Evolutionary conservation across 2,329 filamentous ascomycete genomes (phyloP).

Genomic region (Dothiorella sarmentorum): DNA sequence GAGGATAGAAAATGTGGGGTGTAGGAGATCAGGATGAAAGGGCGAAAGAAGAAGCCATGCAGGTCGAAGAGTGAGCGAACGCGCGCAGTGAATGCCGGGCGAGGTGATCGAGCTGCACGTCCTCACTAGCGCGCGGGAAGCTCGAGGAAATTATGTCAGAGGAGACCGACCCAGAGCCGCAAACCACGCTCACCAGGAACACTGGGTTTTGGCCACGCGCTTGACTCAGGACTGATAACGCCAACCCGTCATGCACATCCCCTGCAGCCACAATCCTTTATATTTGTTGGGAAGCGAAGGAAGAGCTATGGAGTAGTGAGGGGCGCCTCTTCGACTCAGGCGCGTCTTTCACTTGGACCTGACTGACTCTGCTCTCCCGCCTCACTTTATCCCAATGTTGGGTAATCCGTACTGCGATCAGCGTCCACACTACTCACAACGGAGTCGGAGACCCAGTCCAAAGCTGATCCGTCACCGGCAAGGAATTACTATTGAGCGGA

Average conservation of each 20-base stretch:
- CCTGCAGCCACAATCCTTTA: neutral
- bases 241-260: neutral
- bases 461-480: neutral
- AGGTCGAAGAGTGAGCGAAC: neutral
- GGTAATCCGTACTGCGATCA: neutral
- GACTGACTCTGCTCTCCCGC: neutral
- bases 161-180: neutral
- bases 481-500: conserved; percentile 4
- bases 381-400: neutral
- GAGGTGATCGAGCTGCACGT: conserved; percentile 14
- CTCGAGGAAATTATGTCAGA: conserved; percentile 17
- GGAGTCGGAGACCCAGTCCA: neutral
- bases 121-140: conserved; percentile 13
- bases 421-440: neutral
- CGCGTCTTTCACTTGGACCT: neutral
- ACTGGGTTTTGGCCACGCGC: neutral
- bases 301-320: no score
- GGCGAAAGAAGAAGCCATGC: conserved; percentile 17
- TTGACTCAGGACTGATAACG: neutral
- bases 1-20: conserved; percentile 6
- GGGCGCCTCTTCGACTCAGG: no score
- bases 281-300: neutral
- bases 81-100: conserved; percentile 10
- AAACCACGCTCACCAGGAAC: conserved; percentile 5
- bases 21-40: conserved; percentile 12